Evolutionary conservation across 768 basidiomycete species (phyloP), one percentile per base, ranked within the genome.

Genomic region (Lactarius evosmus): DNA sequence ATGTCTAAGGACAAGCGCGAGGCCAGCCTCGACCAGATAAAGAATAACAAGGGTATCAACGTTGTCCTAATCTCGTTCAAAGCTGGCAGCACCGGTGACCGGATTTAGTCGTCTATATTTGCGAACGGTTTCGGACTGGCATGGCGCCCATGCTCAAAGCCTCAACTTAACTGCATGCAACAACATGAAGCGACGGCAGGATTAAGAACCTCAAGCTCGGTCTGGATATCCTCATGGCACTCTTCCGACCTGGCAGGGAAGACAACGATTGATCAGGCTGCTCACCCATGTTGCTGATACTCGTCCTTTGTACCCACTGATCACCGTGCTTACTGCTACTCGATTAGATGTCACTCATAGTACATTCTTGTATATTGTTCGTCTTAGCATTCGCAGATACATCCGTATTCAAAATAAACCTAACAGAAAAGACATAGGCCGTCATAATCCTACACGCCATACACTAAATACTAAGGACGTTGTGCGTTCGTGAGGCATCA

Each of bases 51-150:
- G 30, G 77, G 69, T 17, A 85, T 81, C 12, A 82, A 82, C 33
- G 86, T 96, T 50, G 97, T 98, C 65, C 76, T 99, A 67, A 95
- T 98, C 66, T 97, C 94, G 0, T 95, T 98, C 83, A 97, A 95
- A 74, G 94, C 95, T 32, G 95, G 95, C 4, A 91, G 91, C 70
- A 93, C 90, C n/a, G 93, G 93, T 91, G 38, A 55, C 56, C 41
- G 40, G 60, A 38, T 27, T 16, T 2, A 14, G 46, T 29, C 40
- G n/a, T 56, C 12, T 55, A 0, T 22, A 33, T 9, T 19, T 4
- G 6, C 49, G 60, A 19, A 11, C 29, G 8, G 4, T 46, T 17
- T 9, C 36, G 25, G 8, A 33, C 17, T 50, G 38, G n/a, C 7
- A 6, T 63, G 12, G 12, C 32, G 46, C 57, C 51, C 62, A 33